These are phyloP conservation scores for Fraxinus dipetala DNA, from an alignment of 305 asterid species.

Conservation along the genomic window DNA sequence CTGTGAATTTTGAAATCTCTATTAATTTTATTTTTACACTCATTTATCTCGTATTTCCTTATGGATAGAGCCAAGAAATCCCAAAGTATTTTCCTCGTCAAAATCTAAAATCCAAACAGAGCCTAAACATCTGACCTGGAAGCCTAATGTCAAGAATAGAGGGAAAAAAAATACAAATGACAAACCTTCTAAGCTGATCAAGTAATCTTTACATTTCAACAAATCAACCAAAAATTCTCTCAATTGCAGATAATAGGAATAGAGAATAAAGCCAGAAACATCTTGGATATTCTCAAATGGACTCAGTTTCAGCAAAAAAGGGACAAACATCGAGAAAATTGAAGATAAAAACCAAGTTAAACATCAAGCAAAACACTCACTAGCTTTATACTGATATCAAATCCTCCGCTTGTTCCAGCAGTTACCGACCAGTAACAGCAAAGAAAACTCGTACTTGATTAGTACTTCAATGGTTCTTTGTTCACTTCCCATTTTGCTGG, in stretches of 20 bases:
- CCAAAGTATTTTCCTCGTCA: not conserved
- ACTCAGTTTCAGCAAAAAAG: not conserved
- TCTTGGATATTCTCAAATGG: not conserved
- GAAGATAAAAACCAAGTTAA: conserved; percentile 15
- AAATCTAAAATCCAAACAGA: not conserved
- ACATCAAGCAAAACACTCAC: conserved; percentile 2
- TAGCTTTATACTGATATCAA: conserved; percentile 15
- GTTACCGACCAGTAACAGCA: conserved; percentile 34
- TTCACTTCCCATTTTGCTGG: conserved; percentile 55
- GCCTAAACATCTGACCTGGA: not conserved
- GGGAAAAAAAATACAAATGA: not conserved
- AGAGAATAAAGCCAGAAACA: not conserved
- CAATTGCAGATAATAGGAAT: not conserved
- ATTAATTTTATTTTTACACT: not conserved
- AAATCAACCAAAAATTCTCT: not conserved
- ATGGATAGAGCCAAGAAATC: not conserved
- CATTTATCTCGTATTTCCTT: not conserved
- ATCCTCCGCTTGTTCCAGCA: conserved; percentile 13
- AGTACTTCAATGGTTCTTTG: conserved; percentile 8
- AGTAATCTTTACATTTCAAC: not conserved
- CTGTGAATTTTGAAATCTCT: no score
- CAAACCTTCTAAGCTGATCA: not conserved
- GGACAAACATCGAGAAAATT: conserved; percentile 7
- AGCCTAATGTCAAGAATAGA: not conserved
- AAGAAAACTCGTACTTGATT: not conserved